phyloP scores from a whole-genome alignment of 225 moss, liverwort and hornwort species.

The Ulota crispa region DNA sequence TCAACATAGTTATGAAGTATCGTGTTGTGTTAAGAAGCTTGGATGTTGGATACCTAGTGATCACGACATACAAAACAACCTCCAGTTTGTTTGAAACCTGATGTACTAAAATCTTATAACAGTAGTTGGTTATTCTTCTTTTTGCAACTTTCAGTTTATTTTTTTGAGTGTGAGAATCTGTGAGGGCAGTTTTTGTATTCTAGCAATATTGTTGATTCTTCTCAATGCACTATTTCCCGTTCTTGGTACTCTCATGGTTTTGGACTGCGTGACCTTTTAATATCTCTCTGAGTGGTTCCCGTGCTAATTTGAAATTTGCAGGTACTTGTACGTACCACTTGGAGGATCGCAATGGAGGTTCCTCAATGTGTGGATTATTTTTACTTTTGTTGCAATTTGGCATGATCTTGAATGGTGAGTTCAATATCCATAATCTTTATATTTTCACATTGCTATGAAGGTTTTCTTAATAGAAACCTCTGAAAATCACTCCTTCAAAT shows the following conservation, averaged over 20 bases:
- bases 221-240: background rate
- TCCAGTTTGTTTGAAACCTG: background rate
- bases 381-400: constrained; percentile 97
- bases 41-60: background rate
- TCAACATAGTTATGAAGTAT: background rate
- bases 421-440: background rate
- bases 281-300: background rate
- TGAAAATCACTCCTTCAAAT: background rate
- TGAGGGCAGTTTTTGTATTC: background rate
- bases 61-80: background rate
- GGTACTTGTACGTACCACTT: constrained; percentile 93
- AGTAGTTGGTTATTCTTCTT: background rate
- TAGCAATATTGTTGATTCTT: background rate
- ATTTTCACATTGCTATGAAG: background rate
- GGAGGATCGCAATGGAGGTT: constrained; percentile 92
- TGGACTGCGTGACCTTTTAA: background rate
- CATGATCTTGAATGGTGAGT: constrained; percentile 97
- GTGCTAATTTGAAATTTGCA: constrained; percentile 31
- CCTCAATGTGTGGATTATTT: constrained; percentile 92
- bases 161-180: background rate
- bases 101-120: background rate
- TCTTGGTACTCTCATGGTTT: background rate
- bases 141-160: background rate
- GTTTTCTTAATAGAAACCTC: background rate
- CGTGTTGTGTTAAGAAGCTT: background rate